These are phyloP conservation scores for Beta macrorhiza DNA, from an alignment of 179 eudicot species.

Conservation along the genomic window DNA sequence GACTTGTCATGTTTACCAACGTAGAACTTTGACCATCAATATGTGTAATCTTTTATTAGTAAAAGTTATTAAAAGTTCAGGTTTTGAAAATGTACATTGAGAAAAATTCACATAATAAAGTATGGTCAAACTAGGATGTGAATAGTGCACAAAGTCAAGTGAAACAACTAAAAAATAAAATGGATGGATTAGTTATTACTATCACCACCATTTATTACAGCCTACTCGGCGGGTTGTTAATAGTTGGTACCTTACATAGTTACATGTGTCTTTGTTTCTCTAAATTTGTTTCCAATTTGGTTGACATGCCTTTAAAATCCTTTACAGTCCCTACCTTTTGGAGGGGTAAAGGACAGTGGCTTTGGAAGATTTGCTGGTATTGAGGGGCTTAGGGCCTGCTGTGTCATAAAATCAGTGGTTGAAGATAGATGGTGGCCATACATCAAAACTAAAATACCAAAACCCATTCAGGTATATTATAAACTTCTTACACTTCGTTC, in stretches of 20 bases:
- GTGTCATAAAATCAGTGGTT: constrained; percentile 87
- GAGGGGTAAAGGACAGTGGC: constrained; percentile 96
- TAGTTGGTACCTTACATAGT: not conserved
- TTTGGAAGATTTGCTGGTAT: constrained; percentile 98
- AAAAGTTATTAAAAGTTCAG: too few species aligned
- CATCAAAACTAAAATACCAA: constrained; percentile 85
- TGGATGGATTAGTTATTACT: too few species aligned
- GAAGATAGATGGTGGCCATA: constrained; percentile 99
- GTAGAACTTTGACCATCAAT: too few species aligned
- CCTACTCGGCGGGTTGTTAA: too few species aligned
- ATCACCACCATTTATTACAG: too few species aligned
- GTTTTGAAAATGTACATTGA: too few species aligned
- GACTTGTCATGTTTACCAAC: too few species aligned
- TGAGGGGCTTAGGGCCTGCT: constrained; percentile 95
- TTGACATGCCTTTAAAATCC: constrained; percentile 13
- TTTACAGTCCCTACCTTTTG: constrained; percentile 91
- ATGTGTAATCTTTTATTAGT: too few species aligned
- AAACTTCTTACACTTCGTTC: not conserved
- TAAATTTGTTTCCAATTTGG: not conserved
- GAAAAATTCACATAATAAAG: too few species aligned
- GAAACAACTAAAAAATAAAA: too few species aligned
- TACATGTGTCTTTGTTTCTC: not conserved
- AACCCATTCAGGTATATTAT: constrained; percentile 80
- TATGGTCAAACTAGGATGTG: too few species aligned
- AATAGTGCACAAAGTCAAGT: too few species aligned